These are phyloP conservation scores for Saturnispora dispora DNA, from an alignment of 805 yeast species.

Conservation along the genomic window DNA sequence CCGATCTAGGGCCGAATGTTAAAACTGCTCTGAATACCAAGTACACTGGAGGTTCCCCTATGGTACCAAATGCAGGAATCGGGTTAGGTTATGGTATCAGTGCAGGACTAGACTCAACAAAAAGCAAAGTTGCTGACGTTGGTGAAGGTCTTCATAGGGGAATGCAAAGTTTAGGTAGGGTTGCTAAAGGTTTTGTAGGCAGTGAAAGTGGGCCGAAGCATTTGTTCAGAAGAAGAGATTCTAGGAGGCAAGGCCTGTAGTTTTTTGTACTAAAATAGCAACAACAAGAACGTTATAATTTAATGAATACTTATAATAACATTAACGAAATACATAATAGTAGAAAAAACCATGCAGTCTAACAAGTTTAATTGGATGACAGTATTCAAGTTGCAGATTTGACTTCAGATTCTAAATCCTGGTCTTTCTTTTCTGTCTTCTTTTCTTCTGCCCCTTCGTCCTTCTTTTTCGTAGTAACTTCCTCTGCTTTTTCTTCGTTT, in stretches of 20 bases:
- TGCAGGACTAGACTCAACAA: constrained; percentile 6
- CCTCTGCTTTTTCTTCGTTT: constrained; percentile 35
- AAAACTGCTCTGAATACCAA: constrained; percentile 5
- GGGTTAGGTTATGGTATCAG: constrained; percentile 7
- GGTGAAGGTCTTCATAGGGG: constrained; percentile 8
- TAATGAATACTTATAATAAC: background rate
- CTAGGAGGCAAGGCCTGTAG: background rate
- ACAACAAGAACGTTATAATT: background rate
- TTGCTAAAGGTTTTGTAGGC: constrained; percentile 6
- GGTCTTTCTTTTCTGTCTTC: background rate
- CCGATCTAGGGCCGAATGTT: constrained; percentile 4
- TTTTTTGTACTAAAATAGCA: background rate
- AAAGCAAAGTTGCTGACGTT: constrained; percentile 7
- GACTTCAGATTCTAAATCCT: background rate
- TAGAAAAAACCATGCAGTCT: background rate
- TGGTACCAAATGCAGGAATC: background rate
- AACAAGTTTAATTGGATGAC: background rate
- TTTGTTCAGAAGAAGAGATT: constrained; percentile 5
- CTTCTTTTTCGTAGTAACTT: constrained; percentile 12
- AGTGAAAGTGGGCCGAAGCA: background rate
- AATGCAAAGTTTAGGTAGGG: constrained; percentile 8
- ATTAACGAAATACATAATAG: background rate
- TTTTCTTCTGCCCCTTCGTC: background rate
- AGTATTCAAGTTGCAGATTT: background rate
- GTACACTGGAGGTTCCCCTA: constrained; percentile 1